phyloP scores from a whole-genome alignment of 306 rosid genomes.

The Pterocarpus macrocarpus region DNA sequence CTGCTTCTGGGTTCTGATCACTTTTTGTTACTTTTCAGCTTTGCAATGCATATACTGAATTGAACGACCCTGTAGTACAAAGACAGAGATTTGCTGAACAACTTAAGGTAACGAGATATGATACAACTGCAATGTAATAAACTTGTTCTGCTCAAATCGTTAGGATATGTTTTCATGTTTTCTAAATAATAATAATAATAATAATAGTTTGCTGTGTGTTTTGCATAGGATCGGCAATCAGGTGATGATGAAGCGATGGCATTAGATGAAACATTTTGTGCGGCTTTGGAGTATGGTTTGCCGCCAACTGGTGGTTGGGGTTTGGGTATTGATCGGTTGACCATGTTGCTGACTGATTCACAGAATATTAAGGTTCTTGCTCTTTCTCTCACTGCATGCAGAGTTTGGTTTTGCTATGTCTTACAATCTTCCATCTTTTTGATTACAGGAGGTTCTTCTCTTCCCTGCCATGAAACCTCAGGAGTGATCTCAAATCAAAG shows the following conservation, averaged over 20 bases:
- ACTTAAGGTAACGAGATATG: slow-evolving; percentile 71
- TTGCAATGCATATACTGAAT: slow-evolving; percentile 89
- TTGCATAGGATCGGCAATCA: slow-evolving; percentile 79
- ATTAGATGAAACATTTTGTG: slow-evolving; percentile 87
- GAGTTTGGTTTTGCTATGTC: background rate
- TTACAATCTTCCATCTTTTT: background rate
- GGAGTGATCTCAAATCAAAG: slow-evolving; percentile 43
- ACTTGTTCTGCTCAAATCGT: background rate
- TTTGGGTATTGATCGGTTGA: slow-evolving; percentile 85
- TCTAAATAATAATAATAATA: background rate
- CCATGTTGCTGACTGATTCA: slow-evolving; percentile 87
- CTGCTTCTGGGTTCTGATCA: slow-evolving; percentile 26
- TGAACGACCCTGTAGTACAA: slow-evolving; percentile 96
- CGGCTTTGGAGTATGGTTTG: slow-evolving; percentile 91
- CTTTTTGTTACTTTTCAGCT: slow-evolving; percentile 59
- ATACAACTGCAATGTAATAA: background rate
- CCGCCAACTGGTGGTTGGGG: slow-evolving; percentile 99
- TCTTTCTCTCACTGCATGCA: background rate
- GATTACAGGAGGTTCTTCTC: background rate
- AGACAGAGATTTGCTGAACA: slow-evolving; percentile 91
- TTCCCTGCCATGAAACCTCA: slow-evolving; percentile 17
- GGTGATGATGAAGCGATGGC: slow-evolving; percentile 99
- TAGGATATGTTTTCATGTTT: background rate
- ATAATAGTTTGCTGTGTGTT: background rate
- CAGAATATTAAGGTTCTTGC: slow-evolving; percentile 82